Evolutionary conservation across 2,329 filamentous ascomycete species (phyloP).

Genomic region (Monilinia fructicola): DNA sequence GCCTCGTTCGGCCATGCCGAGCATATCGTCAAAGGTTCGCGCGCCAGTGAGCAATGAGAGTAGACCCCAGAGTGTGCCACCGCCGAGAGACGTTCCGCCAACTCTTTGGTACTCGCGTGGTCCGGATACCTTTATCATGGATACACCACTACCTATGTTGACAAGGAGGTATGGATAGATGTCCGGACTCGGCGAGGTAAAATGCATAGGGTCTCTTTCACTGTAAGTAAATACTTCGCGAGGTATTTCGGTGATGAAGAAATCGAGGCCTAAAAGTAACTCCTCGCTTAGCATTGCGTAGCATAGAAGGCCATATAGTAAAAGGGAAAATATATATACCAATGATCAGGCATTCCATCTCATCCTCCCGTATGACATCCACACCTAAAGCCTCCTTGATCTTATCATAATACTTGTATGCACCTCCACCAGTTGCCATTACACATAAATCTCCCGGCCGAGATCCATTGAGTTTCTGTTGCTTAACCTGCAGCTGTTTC

Average conservation of each 20-base stretch:
- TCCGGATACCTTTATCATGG: slow-evolving; percentile 94
- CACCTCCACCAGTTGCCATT: slow-evolving; percentile 93
- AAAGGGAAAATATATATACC: slow-evolving; percentile 52
- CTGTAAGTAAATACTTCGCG: slow-evolving; percentile 96
- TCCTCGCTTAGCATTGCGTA: neutral
- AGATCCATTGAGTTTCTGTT: slow-evolving; percentile 72
- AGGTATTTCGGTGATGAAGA: slow-evolving; percentile 98
- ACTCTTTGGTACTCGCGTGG: slow-evolving; percentile 85
- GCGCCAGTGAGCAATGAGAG: slow-evolving; percentile 91
- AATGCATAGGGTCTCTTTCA: slow-evolving; percentile 86
- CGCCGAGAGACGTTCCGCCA: slow-evolving; percentile 89
- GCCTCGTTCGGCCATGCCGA: slow-evolving; percentile 83
- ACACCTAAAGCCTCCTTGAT: slow-evolving; percentile 81
- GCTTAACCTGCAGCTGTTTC: slow-evolving; percentile 78
- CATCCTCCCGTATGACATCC: slow-evolving; percentile 87
- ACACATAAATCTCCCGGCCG: slow-evolving; percentile 74
- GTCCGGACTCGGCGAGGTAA: slow-evolving; percentile 71
- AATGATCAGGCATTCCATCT: slow-evolving; percentile 98
- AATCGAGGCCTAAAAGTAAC: slow-evolving; percentile 71
- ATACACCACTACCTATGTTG: slow-evolving; percentile 96
- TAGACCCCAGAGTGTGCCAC: slow-evolving; percentile 96
- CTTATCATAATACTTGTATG: slow-evolving; percentile 94
- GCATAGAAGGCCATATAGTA: neutral
- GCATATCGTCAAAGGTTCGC: slow-evolving; percentile 95
- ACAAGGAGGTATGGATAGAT: slow-evolving; percentile 97